phyloP scores from a whole-genome alignment of 306 rosid genomes.

The Cucurbita maxima region DNA sequence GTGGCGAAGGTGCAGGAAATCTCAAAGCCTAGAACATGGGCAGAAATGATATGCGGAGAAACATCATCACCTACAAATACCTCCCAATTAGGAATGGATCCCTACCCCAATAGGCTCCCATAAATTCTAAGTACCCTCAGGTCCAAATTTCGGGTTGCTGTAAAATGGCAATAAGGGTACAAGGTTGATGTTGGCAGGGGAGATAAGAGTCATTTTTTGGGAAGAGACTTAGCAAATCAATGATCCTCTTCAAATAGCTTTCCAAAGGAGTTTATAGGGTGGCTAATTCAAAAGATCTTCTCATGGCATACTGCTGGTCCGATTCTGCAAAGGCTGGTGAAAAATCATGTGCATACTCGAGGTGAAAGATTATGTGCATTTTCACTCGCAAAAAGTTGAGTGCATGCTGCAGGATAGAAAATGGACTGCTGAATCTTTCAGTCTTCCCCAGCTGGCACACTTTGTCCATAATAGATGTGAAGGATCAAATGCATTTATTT shows the following conservation, averaged over 20 bases:
- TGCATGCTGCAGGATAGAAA: too few species aligned
- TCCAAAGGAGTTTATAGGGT: not conserved
- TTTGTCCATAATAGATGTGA: too few species aligned
- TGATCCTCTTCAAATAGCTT: not conserved
- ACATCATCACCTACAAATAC: not conserved
- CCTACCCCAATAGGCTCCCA: not conserved
- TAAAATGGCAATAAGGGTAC: not conserved
- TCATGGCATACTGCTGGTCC: not conserved
- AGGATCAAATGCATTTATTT: too few species aligned
- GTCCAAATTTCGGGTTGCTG: not conserved
- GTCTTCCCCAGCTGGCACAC: too few species aligned
- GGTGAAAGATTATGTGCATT: too few species aligned
- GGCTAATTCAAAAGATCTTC: not conserved
- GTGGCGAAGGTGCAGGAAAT: not conserved
- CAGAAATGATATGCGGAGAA: not conserved
- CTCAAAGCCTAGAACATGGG: not conserved
- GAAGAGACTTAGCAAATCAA: not conserved
- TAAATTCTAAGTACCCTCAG: not conserved
- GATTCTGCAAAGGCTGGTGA: too few species aligned
- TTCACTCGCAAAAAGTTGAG: too few species aligned
- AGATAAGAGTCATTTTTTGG: not conserved
- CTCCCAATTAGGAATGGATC: not conserved
- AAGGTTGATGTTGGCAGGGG: not conserved
- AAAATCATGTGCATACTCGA: too few species aligned
- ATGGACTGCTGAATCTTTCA: too few species aligned